phyloP scores from a whole-genome alignment of 257 asterid species.

The Nicotiana tomentosiformis region DNA sequence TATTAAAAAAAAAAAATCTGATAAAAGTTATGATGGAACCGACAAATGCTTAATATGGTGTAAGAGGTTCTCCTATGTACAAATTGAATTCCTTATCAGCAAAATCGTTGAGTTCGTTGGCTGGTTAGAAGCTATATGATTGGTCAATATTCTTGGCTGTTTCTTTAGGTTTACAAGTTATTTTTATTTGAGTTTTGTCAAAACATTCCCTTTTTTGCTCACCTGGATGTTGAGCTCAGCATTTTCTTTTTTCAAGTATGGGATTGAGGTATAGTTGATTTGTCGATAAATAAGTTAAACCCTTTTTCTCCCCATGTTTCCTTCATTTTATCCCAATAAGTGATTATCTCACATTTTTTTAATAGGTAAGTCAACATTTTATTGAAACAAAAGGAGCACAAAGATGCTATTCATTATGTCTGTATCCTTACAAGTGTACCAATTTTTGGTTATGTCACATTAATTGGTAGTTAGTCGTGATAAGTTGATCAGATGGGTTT shows the following conservation, averaged over 20 bases:
- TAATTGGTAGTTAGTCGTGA: conserved; percentile 9
- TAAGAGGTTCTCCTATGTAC: not conserved
- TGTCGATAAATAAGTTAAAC: not conserved
- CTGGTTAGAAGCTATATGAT: conserved; percentile 3
- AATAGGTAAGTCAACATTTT: not conserved
- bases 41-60: not conserved
- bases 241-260: not conserved
- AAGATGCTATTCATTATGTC: not conserved
- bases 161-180: not conserved
- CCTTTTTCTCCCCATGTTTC: not conserved
- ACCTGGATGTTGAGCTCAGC: not conserved
- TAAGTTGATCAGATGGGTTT: conserved; percentile 7
- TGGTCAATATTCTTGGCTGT: not conserved
- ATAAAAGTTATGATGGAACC: not conserved
- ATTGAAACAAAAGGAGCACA: not conserved
- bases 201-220: not conserved
- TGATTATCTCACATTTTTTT: not conserved
- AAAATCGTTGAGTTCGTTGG: not conserved
- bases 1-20: not conserved
- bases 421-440: not conserved
- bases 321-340: not conserved
- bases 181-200: not conserved
- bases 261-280: not conserved
- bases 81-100: conserved; percentile 1
- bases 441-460: not conserved